Evolutionary conservation across 2,329 filamentous ascomycete species (phyloP).

Genomic region (Tothia fuscella): DNA sequence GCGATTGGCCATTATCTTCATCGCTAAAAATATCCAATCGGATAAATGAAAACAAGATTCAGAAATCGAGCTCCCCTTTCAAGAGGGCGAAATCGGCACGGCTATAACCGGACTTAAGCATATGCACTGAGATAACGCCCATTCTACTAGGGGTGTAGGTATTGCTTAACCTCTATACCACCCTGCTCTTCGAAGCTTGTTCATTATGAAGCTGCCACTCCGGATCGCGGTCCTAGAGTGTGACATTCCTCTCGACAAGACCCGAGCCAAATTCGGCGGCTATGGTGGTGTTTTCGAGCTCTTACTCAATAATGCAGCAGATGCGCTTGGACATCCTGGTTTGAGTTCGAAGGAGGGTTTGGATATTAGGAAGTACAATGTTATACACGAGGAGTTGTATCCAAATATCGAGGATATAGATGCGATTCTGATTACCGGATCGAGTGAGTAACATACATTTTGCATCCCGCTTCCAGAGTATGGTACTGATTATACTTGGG

Average conservation of each 20-base stretch:
- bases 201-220: constrained; percentile 26
- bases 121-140: too few species aligned
- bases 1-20: too few species aligned
- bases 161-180: too few species aligned
- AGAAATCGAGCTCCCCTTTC: too few species aligned
- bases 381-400: constrained; percentile 57
- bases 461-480: not conserved
- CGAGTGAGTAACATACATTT: constrained; percentile 31
- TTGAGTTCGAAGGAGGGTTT: constrained; percentile 31
- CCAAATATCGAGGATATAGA: constrained; percentile 65
- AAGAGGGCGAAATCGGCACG: too few species aligned
- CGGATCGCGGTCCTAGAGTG: constrained; percentile 82
- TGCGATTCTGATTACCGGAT: constrained; percentile 70
- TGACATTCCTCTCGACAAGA: constrained; percentile 60
- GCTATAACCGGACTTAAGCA: too few species aligned
- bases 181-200: too few species aligned
- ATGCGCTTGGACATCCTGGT: constrained; percentile 29
- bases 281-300: constrained; percentile 55
- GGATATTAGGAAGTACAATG: constrained; percentile 54
- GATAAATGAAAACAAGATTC: too few species aligned
- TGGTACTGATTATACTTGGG: not conserved
- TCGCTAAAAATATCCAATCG: too few species aligned
- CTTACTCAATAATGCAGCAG: constrained; percentile 39
- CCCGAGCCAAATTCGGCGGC: constrained; percentile 52
- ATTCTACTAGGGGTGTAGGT: too few species aligned